Percentiles rank a stretch among this genome's conserved stretches.
Evolutionary conservation across 2,329 filamentous ascomycete genomes (phyloP).

Genomic region (Ophiosphaerella herpotricha): DNA sequence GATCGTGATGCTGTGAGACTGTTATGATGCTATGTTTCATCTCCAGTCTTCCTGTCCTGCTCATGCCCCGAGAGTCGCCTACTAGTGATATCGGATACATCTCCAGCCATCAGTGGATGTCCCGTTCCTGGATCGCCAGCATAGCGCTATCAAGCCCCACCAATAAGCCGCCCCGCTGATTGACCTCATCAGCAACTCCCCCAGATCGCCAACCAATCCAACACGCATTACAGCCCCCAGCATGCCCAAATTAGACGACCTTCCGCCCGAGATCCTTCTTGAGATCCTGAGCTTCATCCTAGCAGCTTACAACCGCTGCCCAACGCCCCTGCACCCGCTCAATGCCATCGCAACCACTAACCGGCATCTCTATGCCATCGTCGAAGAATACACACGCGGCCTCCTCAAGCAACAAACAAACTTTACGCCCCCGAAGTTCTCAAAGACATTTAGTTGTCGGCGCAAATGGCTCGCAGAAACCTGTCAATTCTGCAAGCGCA

Average conservation of each 20-base stretch:
- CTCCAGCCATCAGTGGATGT: too few species aligned
- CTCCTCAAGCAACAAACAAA: slow-evolving; percentile 30
- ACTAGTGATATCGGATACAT: too few species aligned
- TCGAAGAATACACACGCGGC: slow-evolving; percentile 37
- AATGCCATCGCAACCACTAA: slow-evolving; percentile 30
- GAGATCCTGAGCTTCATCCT: slow-evolving; percentile 29
- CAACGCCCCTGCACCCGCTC: slow-evolving; percentile 17
- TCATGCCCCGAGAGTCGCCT: too few species aligned
- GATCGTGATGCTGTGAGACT: too few species aligned
- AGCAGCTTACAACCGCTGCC: slow-evolving; percentile 10
- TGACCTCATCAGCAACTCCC: not conserved
- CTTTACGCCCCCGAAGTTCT: slow-evolving; percentile 18
- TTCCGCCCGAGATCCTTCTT: slow-evolving; percentile 37
- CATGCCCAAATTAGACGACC: slow-evolving; percentile 22
- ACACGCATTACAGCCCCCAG: not conserved
- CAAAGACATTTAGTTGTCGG: slow-evolving; percentile 22
- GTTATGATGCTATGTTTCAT: too few species aligned
- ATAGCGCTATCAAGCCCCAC: not conserved
- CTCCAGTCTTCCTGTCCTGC: too few species aligned
- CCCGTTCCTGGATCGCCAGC: too few species aligned
- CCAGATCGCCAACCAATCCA: not conserved
- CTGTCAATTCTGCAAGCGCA: slow-evolving; percentile 36
- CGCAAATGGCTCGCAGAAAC: slow-evolving; percentile 30
- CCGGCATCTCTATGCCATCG: slow-evolving; percentile 25
- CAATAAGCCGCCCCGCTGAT: not conserved